Evolutionary conservation across 305 asterid genomes (phyloP).

Genomic region (Fraxinus nigra): DNA sequence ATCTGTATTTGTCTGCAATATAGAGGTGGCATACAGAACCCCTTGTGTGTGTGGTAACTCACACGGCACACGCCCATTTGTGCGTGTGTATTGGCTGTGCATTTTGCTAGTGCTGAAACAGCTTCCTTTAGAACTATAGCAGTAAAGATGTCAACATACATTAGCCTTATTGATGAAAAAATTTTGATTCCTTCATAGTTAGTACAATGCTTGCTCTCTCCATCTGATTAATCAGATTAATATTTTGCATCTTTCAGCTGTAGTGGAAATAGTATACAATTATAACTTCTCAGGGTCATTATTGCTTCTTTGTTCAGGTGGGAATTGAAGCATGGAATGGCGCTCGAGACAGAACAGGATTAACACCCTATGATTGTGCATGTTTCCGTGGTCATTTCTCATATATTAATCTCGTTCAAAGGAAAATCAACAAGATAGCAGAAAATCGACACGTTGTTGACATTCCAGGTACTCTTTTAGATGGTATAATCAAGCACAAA

Average conservation of each 20-base stretch:
- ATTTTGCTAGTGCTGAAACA: background rate
- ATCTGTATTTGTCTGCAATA: background rate
- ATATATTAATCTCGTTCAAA: conserved; percentile 62
- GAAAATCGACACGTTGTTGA: conserved; percentile 48
- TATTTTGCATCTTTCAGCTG: background rate
- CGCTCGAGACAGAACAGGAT: conserved; percentile 61
- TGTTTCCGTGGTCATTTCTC: conserved; percentile 70
- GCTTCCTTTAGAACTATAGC: background rate
- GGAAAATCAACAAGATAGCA: conserved; percentile 46
- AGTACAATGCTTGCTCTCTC: background rate
- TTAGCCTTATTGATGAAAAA: background rate
- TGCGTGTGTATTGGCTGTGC: background rate
- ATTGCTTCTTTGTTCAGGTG: conserved; percentile 47
- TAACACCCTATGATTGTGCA: conserved; percentile 83
- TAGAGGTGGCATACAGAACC: background rate
- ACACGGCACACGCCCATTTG: background rate
- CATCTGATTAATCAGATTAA: background rate
- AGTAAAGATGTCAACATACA: background rate
- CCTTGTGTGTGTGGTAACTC: background rate
- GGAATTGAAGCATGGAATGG: conserved; percentile 80
- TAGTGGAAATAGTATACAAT: background rate
- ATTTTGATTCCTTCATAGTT: background rate
- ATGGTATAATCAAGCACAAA: conserved; percentile 34
- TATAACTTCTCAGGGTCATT: background rate
- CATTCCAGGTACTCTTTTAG: conserved; percentile 31